Evolutionary conservation across 768 basidiomycete species (phyloP).

Genomic region (Hortiboletus flavorubellus): DNA sequence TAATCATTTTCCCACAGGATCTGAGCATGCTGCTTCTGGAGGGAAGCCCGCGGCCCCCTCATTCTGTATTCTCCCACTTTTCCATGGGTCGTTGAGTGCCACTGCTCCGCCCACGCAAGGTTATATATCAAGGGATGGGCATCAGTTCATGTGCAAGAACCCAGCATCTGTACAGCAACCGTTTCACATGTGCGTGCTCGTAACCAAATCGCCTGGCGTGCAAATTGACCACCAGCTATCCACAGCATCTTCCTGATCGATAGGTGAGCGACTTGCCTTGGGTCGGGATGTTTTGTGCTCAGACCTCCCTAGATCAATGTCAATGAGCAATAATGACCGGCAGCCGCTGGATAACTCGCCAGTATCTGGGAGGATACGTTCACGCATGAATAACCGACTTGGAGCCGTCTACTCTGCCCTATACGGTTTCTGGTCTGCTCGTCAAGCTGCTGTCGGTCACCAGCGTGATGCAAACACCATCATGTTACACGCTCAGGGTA

Average conservation of each 20-base stretch:
- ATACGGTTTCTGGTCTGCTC: slow-evolving; percentile 51
- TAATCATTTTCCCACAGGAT: slow-evolving; percentile 31
- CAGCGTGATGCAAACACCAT: slow-evolving; percentile 55
- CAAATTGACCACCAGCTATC: not conserved
- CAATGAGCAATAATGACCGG: slow-evolving; percentile 43
- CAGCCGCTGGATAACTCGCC: slow-evolving; percentile 40
- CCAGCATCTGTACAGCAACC: slow-evolving; percentile 47
- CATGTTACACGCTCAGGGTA: slow-evolving; percentile 39
- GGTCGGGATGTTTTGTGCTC: not conserved
- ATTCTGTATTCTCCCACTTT: slow-evolving; percentile 51
- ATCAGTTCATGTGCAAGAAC: slow-evolving; percentile 50
- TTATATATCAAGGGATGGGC: slow-evolving; percentile 55
- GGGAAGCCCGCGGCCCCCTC: slow-evolving; percentile 43
- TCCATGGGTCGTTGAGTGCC: slow-evolving; percentile 40
- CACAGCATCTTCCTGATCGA: slow-evolving; percentile 23
- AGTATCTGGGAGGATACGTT: slow-evolving; percentile 28
- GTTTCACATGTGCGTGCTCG: slow-evolving; percentile 52
- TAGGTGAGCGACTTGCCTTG: slow-evolving; percentile 1
- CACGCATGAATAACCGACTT: slow-evolving; percentile 43
- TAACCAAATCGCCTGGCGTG: not conserved
- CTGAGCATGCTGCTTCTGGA: slow-evolving; percentile 44
- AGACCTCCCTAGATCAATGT: slow-evolving; percentile 40
- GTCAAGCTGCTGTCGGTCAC: slow-evolving; percentile 34
- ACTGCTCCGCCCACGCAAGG: slow-evolving; percentile 31
- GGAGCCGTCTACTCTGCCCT: slow-evolving; percentile 56